Evolutionary conservation across 2,329 filamentous ascomycete species (phyloP).

Genomic region (Aspergillus ochraceoroseus): DNA sequence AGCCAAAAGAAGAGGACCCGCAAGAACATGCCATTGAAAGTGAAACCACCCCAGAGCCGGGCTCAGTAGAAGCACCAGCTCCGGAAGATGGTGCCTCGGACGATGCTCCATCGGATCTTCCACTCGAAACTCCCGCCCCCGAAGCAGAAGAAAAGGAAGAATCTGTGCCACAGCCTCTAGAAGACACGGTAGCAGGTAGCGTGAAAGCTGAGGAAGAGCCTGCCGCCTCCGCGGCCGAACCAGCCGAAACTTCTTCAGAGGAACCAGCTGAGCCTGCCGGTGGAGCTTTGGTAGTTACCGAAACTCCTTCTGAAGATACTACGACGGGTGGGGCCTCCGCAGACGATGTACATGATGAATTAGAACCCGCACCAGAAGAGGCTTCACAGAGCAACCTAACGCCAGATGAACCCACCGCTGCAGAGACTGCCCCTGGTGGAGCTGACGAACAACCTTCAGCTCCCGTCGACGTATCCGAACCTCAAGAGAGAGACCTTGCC

Average conservation of each 20-base stretch:
- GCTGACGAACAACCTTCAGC: too few relatives aligned
- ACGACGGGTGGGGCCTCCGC: not conserved
- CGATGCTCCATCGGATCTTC: not conserved
- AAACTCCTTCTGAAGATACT: not conserved
- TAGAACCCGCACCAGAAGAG: not conserved
- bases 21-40: too few relatives aligned
- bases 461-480: too few relatives aligned
- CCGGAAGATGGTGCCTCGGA: constrained; percentile 13
- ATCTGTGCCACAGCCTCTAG: not conserved
- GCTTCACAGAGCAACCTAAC: too few relatives aligned
- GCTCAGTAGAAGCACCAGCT: not conserved
- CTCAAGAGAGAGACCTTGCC: constrained; percentile 2
- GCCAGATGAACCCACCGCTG: too few relatives aligned
- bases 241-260: not conserved
- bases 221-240: not conserved
- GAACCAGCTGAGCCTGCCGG: too few relatives aligned
- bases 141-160: not conserved
- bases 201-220: constrained; percentile 1
- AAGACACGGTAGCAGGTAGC: not conserved
- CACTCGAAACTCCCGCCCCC: not conserved
- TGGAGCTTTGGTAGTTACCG: too few relatives aligned
- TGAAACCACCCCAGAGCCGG: not conserved
- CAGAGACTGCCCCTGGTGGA: too few relatives aligned
- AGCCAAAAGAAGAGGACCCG: too few relatives aligned
- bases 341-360: not conserved